Evolutionary conservation across 176 grass and related monocot genomes (phyloP).

Genomic region (Cenchrus americanus): DNA sequence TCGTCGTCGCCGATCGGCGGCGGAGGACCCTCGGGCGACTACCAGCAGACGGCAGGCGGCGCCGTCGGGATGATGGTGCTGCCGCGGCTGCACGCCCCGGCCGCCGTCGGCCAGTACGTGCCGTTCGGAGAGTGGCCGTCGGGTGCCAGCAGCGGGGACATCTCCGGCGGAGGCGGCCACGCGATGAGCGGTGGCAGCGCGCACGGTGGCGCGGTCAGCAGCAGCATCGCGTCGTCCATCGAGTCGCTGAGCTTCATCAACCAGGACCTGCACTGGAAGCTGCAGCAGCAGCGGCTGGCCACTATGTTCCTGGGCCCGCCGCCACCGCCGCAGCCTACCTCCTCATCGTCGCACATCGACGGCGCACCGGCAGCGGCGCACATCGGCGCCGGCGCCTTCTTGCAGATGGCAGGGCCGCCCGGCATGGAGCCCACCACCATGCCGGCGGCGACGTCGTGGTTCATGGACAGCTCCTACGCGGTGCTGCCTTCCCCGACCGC

Average conservation of each 20-base stretch:
- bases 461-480: constrained; percentile 48
- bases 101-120: constrained; percentile 57
- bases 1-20: constrained; percentile 9
- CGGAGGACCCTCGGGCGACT: background rate
- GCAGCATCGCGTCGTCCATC: constrained; percentile 82
- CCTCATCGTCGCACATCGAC: background rate
- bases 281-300: constrained; percentile 86
- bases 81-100: constrained; percentile 44
- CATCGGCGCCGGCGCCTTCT: constrained; percentile 28
- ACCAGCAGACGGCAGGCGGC: constrained; percentile 40
- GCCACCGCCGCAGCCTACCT: background rate
- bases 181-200: constrained; percentile 2
- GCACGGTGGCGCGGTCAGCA: constrained; percentile 32
- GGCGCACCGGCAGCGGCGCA: background rate
- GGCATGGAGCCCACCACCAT: constrained; percentile 29
- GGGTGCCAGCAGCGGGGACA: constrained; percentile 10
- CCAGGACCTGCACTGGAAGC: constrained; percentile 96
- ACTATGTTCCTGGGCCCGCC: constrained; percentile 64
- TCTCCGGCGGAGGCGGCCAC: background rate
- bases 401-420: constrained; percentile 43
- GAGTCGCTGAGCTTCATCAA: constrained; percentile 98
- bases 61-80: constrained; percentile 47
- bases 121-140: constrained; percentile 60
- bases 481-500: constrained; percentile 36
- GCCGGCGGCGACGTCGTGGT: constrained; percentile 46